Conservation (phyloP, 2,329 filamentous ascomycete genomes). For the Myriangium duriaei region DNA sequence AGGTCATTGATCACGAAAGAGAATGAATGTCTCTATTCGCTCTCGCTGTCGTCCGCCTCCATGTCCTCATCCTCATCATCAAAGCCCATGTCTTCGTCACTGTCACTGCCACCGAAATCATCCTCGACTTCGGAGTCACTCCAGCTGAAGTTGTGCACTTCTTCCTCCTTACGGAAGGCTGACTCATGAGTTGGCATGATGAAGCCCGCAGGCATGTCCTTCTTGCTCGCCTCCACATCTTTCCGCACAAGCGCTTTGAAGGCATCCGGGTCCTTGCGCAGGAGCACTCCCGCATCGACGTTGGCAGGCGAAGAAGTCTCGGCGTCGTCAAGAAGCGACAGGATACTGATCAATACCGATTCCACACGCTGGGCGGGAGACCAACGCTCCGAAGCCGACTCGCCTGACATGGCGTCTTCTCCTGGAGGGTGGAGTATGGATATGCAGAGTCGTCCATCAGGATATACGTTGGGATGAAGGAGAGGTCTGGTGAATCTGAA, state of each 20-base stretch:
- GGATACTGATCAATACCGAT: constrained; percentile 82
- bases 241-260: constrained; percentile 61
- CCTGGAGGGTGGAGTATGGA: constrained; percentile 90
- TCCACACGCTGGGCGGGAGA: constrained; percentile 88
- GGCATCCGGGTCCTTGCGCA: constrained; percentile 55
- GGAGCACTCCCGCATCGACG: constrained; percentile 79
- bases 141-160: constrained; percentile 58
- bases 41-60: constrained; percentile 40
- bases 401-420: constrained; percentile 85
- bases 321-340: constrained; percentile 84
- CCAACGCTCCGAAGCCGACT: constrained; percentile 84
- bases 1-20: too few relatives aligned
- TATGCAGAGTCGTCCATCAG: constrained; percentile 84
- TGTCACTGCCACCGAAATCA: constrained; percentile 65
- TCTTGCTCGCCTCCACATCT: constrained; percentile 60
- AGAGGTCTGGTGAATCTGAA: constrained; percentile 76
- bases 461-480: constrained; percentile 88
- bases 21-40: constrained; percentile 10
- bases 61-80: constrained; percentile 50
- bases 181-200: constrained; percentile 64
- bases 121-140: constrained; percentile 47
- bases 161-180: constrained; percentile 45
- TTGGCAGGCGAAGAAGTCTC: constrained; percentile 91
- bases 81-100: constrained; percentile 35
- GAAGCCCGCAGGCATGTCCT: constrained; percentile 67